These are phyloP conservation scores for Luffa aegyptiaca DNA, from an alignment of 306 rosid genomes.

Conservation along the genomic window DNA sequence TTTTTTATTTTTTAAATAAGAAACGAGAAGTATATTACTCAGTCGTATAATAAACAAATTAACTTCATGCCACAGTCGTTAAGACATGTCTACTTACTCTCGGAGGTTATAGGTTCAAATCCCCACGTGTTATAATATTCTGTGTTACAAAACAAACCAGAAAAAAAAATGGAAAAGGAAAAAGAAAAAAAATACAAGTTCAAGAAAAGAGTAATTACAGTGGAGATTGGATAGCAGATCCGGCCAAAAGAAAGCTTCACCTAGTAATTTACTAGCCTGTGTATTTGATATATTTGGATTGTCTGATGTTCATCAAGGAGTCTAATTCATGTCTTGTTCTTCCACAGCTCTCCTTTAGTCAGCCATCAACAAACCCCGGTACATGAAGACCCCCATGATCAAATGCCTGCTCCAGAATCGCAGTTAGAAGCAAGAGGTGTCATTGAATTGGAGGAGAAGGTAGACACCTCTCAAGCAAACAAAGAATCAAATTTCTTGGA, in stretches of 20 bases:
- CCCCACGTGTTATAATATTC: neutral
- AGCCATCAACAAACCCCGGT: conserved; percentile 38
- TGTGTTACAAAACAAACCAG: neutral
- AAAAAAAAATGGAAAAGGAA: neutral
- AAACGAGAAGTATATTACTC: no score
- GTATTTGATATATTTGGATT: neutral
- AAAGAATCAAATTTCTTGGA: conserved; percentile 42
- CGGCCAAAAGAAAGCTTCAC: neutral
- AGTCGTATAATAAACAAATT: neutral
- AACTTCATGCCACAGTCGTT: neutral
- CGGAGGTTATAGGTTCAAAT: neutral
- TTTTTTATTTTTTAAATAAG: no score
- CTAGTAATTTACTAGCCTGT: neutral
- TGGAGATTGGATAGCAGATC: neutral
- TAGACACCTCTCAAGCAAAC: conserved; percentile 32
- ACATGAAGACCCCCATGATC: conserved; percentile 45
- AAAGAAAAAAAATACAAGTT: neutral
- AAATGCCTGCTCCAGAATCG: conserved; percentile 35
- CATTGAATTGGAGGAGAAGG: conserved; percentile 36
- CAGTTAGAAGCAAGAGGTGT: conserved; percentile 40
- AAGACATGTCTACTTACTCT: neutral
- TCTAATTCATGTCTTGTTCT: conserved; percentile 12
- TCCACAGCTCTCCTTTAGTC: conserved; percentile 72
- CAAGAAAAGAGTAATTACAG: neutral
- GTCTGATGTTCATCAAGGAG: conserved; percentile 5